A percentile compares a stretch with the other conserved stretches of the same genome.
Conservation (phyloP, 2,329 filamentous ascomycete species). For the Sporothrix phasma region DNA sequence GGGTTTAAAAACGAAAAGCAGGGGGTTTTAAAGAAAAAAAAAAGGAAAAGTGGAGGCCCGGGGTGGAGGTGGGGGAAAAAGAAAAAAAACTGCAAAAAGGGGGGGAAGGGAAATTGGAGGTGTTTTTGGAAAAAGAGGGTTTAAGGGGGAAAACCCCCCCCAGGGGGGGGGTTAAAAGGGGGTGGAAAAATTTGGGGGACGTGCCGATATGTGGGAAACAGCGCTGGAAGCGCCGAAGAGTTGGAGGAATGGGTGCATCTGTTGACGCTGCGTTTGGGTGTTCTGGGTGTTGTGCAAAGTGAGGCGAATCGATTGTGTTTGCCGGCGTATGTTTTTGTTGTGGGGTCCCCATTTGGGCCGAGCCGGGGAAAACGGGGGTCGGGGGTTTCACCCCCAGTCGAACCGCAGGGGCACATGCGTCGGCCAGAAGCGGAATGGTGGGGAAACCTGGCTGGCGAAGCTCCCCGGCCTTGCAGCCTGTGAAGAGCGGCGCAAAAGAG, state of each 20-base stretch:
- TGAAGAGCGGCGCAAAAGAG: neutral
- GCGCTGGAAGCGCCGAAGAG: slow-evolving; percentile 7
- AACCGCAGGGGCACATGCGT: too few relatives aligned
- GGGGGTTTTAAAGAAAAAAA: too few relatives aligned
- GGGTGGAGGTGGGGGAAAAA: slow-evolving; percentile 7
- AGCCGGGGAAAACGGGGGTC: too few relatives aligned
- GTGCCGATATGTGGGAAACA: slow-evolving; percentile 8
- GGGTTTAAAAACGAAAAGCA: too few relatives aligned
- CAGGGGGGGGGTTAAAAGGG: too few relatives aligned
- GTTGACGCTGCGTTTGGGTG: neutral
- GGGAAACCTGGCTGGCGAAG: too few relatives aligned
- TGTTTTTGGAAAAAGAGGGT: slow-evolving; percentile 16
- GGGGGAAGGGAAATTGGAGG: slow-evolving; percentile 12
- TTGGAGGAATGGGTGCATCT: slow-evolving; percentile 1
- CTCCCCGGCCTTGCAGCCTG: neutral
- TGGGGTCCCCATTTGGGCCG: too few relatives aligned
- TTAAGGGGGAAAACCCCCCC: too few relatives aligned
- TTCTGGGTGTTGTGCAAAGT: neutral
- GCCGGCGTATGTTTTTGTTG: neutral
- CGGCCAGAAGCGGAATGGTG: too few relatives aligned
- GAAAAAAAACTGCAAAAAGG: slow-evolving; percentile 6
- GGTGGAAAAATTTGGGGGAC: slow-evolving; percentile 18
- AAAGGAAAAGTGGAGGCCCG: slow-evolving; percentile 7
- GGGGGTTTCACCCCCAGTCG: too few relatives aligned
- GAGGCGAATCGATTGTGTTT: neutral